Evolutionary conservation across 768 basidiomycete species (phyloP), one percentile per base, ranked within the genome.

Genomic region (Leccinum uliginosum): DNA sequence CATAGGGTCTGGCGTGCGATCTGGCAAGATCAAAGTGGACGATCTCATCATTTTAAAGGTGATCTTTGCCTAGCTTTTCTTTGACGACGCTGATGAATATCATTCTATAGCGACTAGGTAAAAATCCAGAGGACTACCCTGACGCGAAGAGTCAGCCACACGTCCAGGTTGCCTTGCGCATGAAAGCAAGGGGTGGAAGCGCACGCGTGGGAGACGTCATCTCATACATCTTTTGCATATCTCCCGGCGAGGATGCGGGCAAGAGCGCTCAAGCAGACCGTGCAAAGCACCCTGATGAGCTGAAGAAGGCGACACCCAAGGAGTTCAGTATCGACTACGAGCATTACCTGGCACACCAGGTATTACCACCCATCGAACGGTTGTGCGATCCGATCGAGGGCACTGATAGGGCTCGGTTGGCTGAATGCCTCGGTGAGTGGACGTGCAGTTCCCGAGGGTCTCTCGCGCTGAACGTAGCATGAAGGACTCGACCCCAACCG

Each of bases 1-100:
- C 0, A 74, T 96, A 4, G 84, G 92, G n/a, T 80, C 87, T 59
- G 83, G 87, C 53, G 84, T 98, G 21, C 84, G 91, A 4, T 81
- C 75, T 21, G 91, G 91, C 2, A 85, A 84, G 65, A 76, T 90
- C 46, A 87, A 86, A 53, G 66, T 94, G n/a, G 97, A 98, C 3
- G 92, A 98, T 53, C 96, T 94, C 74, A 93, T 94, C 65, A 84
- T 99, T 66, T 85, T 83, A 80, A 99, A 99, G 82, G 93, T 93
- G 32, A 40, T 1, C 9, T 19, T 5, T 77, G 59, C 0, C 1
- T 3, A 9, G n/a, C 11, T 23, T 10, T 30, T 38, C 9, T 38
- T 35, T 47, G 19, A 26, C 12, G 47, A 45, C 19, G 9, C 11
- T 40, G 44, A 55, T 50, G 26, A 23, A 52, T 1, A 26, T 9